Percentiles rank a stretch among this genome's conserved stretches.
phyloP scores from a whole-genome alignment of 257 asterid species.

The Fraxinus americana region DNA sequence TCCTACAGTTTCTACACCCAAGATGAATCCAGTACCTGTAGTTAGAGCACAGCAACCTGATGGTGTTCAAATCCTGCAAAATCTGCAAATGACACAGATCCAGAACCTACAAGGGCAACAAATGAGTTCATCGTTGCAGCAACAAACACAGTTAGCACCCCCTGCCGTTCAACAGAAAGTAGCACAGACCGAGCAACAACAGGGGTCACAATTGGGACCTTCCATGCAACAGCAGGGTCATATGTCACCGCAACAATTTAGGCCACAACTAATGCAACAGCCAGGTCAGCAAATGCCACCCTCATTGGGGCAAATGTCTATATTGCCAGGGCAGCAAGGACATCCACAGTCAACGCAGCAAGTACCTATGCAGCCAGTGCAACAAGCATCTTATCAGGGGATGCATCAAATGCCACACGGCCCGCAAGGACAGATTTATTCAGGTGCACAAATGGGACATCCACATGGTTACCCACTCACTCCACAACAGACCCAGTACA shows the following conservation, averaged over 20 bases:
- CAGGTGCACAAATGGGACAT: conserved; percentile 53
- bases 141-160: conserved; percentile 40
- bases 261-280: conserved; percentile 61
- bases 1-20: conserved; percentile 55
- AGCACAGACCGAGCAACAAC: conserved; percentile 41
- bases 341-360: conserved; percentile 52
- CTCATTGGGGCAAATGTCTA: conserved; percentile 43
- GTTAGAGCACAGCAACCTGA: conserved; percentile 52
- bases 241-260: conserved; percentile 46
- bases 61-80: conserved; percentile 47
- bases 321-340: conserved; percentile 55
- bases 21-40: conserved; percentile 69
- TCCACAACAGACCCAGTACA: conserved; percentile 57
- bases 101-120: conserved; percentile 45
- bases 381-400: conserved; percentile 46
- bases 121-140: conserved; percentile 42
- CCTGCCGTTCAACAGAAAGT: conserved; percentile 43
- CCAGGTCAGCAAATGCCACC: conserved; percentile 53
- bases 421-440: conserved; percentile 52
- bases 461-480: conserved; percentile 60
- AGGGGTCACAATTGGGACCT: conserved; percentile 53
- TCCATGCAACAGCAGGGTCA: conserved; percentile 53
- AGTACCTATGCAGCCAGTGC: conserved; percentile 44
- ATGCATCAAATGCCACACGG: conserved; percentile 45
- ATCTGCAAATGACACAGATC: conserved; percentile 36